Evolutionary conservation across 2,329 filamentous ascomycete species (phyloP), one percentile per base, ranked within the genome.

Genomic region (Lasiodiplodia sp.): DNA sequence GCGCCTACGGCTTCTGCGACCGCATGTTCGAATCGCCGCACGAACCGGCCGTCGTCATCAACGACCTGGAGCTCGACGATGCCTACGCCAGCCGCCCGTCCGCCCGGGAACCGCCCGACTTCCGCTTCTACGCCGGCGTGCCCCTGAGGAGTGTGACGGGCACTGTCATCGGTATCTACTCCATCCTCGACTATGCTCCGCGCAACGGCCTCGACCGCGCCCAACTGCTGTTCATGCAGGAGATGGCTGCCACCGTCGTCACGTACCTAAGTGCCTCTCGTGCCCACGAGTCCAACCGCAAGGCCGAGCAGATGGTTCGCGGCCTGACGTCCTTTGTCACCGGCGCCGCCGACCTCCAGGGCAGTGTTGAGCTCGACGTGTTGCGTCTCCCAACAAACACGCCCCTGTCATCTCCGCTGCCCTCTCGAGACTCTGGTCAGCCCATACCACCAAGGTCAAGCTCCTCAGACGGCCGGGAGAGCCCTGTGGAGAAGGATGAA

Each of bases 1-100:
- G 76, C 52, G 70, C 75, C 34, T 68, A 73, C 67, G 78, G 75
- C 65, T 72, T 80, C 28, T 79, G 77, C 69, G 73, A 71, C 11
- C 4, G 10, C 16, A 38, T 66, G 11, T 6, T 66, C 12, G 16
- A 8, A 5, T 1, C 28, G 28, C 28, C 28, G 28, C 28, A 28
- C 2, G 23, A 34, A 14, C 11, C 7, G 1, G 11, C 21, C 12
- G 23, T 66, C 23, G 7, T 66, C 52, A 44, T 66, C 18, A 49
- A 66, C 2, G 64, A 66, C 18, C 18, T 66, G 34, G 21, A 21
- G 18, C n/a, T 37, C 4, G 64, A 56, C 18, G 34, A 28, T 0
- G 23, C 37, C 6, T 49, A 31, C 23, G 18, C 12, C 8, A 8
- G 4, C 31, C 47, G 76, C 65, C 73, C 75, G 18, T 73, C 73